Conservation (phyloP, 768 basidiomycete species). For the Guyanaporus albipodus region DNA sequence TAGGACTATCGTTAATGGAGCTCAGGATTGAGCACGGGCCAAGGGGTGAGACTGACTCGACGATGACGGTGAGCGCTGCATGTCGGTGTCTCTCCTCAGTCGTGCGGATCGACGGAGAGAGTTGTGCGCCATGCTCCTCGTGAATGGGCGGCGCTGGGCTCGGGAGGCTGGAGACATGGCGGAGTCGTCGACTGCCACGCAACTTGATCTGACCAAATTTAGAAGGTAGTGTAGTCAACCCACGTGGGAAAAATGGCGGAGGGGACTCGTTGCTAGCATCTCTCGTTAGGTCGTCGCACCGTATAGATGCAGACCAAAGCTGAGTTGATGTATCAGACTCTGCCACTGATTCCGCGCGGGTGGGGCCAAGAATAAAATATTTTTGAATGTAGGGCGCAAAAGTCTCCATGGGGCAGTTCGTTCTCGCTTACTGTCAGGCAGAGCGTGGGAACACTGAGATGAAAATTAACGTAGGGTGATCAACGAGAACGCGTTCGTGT, state of each 20-base stretch:
- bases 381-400: too few species aligned
- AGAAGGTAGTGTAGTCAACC: slow-evolving; percentile 30
- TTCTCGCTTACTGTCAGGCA: too few species aligned
- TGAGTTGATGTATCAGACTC: too few species aligned
- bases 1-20: slow-evolving; percentile 6
- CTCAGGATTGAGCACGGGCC: neutral
- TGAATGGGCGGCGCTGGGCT: slow-evolving; percentile 11
- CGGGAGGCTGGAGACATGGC: slow-evolving; percentile 19
- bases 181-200: neutral
- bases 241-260: too few species aligned
- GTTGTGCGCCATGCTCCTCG: slow-evolving; percentile 24
- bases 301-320: too few species aligned
- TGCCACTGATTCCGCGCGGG: too few species aligned
- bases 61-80: neutral
- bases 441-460: slow-evolving; percentile 3
- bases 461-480: slow-evolving; percentile 1
- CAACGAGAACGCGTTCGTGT: neutral
- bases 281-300: too few species aligned
- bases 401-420: too few species aligned
- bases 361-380: too few species aligned
- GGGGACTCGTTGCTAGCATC: too few species aligned
- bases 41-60: slow-evolving; percentile 11
- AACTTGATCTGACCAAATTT: slow-evolving; percentile 20
- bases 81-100: slow-evolving; percentile 4
- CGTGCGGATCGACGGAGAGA: slow-evolving; percentile 24